Percentiles rank a stretch among this genome's conserved stretches.
phyloP scores from a whole-genome alignment of 1,284 basidiomycete genomes.

The Gymnopus androsaceus region DNA sequence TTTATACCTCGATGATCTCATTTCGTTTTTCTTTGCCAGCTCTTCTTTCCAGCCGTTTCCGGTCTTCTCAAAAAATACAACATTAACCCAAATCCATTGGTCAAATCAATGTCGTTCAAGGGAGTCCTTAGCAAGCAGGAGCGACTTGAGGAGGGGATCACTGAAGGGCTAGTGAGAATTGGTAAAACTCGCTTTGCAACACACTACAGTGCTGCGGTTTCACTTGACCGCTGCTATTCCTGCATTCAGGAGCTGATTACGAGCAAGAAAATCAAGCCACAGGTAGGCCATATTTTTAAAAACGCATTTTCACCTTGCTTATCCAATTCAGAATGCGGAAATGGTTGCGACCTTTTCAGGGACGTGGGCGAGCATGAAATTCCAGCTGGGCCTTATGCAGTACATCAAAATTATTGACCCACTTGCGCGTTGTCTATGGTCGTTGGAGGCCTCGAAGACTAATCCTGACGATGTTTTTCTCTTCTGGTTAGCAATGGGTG shows the following conservation, averaged over 20 bases:
- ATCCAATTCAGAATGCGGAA: background rate
- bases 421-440: conserved; percentile 28
- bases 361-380: background rate
- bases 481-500: conserved; percentile 32
- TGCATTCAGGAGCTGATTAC: background rate
- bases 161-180: conserved; percentile 7
- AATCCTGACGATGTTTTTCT: conserved; percentile 30
- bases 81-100: too few species aligned
- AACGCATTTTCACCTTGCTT: background rate
- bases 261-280: background rate
- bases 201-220: conserved; percentile 7
- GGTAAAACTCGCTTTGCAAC: conserved; percentile 9
- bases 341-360: background rate
- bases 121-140: too few species aligned
- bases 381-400: background rate
- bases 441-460: conserved; percentile 29
- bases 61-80: too few species aligned
- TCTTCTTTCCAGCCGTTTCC: too few species aligned
- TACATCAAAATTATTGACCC: conserved; percentile 27
- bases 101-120: too few species aligned
- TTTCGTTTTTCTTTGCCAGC: too few species aligned
- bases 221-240: background rate
- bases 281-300: background rate
- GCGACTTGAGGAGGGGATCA: conserved; percentile 16
- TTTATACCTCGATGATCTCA: too few species aligned